phyloP scores from a whole-genome alignment of 2,329 filamentous ascomycete species.

The Pseudocercospora musae region DNA sequence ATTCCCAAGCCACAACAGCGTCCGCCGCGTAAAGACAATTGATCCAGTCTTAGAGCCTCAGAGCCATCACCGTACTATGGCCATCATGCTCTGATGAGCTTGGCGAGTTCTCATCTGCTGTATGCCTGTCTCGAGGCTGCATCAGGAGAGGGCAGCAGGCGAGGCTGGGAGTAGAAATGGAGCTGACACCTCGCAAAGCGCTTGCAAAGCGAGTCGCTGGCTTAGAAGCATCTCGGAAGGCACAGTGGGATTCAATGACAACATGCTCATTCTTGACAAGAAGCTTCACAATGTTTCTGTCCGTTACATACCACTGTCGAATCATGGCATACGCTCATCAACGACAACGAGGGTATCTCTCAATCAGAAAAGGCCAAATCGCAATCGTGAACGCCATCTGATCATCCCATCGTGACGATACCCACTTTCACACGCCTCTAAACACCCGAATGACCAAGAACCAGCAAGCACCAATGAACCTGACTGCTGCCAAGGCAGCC shows the following conservation, averaged over 20 bases:
- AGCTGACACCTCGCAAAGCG: not conserved
- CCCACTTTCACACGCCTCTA: constrained; percentile 44
- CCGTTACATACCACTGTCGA: constrained; percentile 3
- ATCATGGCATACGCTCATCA: constrained; percentile 8
- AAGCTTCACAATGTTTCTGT: not conserved
- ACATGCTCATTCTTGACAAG: not conserved
- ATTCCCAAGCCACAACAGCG: not conserved
- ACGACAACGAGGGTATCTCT: constrained; percentile 17
- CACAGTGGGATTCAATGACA: too few species aligned
- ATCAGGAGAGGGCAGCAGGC: not conserved
- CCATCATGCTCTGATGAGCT: too few species aligned
- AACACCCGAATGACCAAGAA: constrained; percentile 89
- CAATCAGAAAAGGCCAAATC: not conserved
- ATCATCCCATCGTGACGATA: constrained; percentile 6
- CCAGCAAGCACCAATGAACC: constrained; percentile 85
- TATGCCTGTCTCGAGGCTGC: not conserved
- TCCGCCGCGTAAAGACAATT: not conserved
- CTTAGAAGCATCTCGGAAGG: too few species aligned
- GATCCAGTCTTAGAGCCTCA: not conserved
- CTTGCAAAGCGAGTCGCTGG: too few species aligned
- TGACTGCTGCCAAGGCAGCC: constrained; percentile 76
- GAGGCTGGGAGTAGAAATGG: not conserved
- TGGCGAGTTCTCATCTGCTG: not conserved
- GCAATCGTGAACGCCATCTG: constrained; percentile 7
- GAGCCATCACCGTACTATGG: too few species aligned